Evolutionary conservation across 345 rosid species (phyloP), one percentile per base, ranked within the genome.

Genomic region (Sonneratia alba): DNA sequence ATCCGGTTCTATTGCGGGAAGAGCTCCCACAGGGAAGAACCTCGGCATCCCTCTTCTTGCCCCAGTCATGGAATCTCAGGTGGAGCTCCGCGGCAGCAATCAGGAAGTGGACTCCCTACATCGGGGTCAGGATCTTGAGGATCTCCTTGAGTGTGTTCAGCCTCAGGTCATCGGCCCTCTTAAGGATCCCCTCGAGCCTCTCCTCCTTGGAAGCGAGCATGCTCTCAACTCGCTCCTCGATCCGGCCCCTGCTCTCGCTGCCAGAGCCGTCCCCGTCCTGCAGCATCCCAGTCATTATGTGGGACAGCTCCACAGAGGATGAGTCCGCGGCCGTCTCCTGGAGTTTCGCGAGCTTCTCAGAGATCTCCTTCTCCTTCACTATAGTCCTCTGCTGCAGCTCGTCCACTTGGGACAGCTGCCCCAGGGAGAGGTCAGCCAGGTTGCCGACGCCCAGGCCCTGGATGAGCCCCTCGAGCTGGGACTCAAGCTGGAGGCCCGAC

Each of bases 11-110:
- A 21, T 51, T 3, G 22, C 59, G 5, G 43, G 43, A 8, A 40
- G 5, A 4, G 5, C 5, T 40, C 43, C 43, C 9, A 48, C 53
- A 4, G 53, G 18, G 1, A 51, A 27, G 62, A 37, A 36, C 55
- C 24, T 9, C 18, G 36, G 70, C 57, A 40, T 80, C 86, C 16
- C 47, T 76, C 72, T 73, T 75, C 75, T 68, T 70, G 1, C 85
- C 86, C 87, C 86, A 82, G 0, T 82, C 85, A 19, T 86, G 89
- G 67, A 86, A 21, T 66, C 83, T 77, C 51, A 75, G 74, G 49
- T 82, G 85, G 67, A 84, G 56, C 84, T 86, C 85, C 2, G 86
- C 86, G 2, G 82, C 82, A 27, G 86, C 87, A 40, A 79, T 81
- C 71, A 84, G 65, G 82, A 77, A 82, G 69, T 86, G 87, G n/a